Base-by-base conservation (phyloP, 768 basidiomycete genomes). In the Rhodotorula toruloides region DNA sequence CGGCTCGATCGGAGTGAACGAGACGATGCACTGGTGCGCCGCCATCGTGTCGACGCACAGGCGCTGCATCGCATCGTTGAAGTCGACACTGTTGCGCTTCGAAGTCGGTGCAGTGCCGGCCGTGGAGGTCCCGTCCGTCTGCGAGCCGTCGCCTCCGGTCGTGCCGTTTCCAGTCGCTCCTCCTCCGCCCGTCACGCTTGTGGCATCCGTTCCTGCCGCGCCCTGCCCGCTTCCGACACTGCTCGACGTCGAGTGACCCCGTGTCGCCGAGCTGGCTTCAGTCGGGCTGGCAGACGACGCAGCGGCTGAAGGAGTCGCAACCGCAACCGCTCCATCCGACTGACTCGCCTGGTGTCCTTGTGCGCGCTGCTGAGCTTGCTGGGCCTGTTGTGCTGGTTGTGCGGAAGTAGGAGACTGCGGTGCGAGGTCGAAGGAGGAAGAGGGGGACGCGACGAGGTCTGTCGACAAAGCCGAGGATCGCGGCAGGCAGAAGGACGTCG, bases 401-500 rank as follows among this genome's bases (percentile, higher is more conserved):
- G 12, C 22, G 50, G 25, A 22, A 21, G 22, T 3, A n/a, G 50
- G 50, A 32, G 50, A 53, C 29, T 13, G 34, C 21, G 59, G 4
- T 52, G 62, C 68, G 54, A 61, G 49, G 56, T 70, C 58, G 64
- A 71, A 54, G 25, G 67, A 61, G 37, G 63, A 40, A 14, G 48
- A 67, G 36, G 74, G 67, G 25, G 71, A 63, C 17, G 74, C 48
- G 34, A 64, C 63, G 61, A 69, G 73, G 53, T 71, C 75, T 55
- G 49, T 71, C 42, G 55, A 70, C 61, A 76, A 86, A 86, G 61
- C 53, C 76, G 86, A 83, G 77, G 87, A 69, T 81, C 89, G 87
- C 76, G 91, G 90, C 80, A 89, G 88, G 73, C 87, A 87, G 83
- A 96, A 93, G 76, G 91, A 89, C 73, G 90, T 89, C 61, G 91